A percentile compares a stretch with the other conserved stretches of the same genome.
phyloP scores from a whole-genome alignment of 345 rosid species.

The Sisymbrium altissimum region DNA sequence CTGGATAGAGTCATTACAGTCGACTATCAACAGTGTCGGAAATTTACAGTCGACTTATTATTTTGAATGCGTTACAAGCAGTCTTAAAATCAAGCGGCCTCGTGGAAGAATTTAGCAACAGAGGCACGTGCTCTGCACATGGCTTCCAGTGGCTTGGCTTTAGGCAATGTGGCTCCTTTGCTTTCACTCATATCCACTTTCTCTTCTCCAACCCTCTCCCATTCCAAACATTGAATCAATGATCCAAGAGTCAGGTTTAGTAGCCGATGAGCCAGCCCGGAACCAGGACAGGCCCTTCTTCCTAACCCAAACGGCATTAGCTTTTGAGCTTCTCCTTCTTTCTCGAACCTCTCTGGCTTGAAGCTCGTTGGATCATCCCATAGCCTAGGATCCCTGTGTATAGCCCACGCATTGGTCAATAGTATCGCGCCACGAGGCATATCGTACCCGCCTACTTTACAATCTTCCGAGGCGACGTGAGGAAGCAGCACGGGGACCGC shows the following conservation, averaged over 20 bases:
- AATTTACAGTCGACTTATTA: background rate
- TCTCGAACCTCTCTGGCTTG: conserved; percentile 27
- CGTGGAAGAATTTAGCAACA: background rate
- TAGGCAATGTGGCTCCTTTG: conserved; percentile 36
- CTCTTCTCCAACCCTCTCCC: conserved; percentile 34
- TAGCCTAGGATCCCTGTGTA: conserved; percentile 12
- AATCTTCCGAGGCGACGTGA: conserved; percentile 32
- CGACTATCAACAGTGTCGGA: too few relatives aligned
- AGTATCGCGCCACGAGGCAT: conserved; percentile 37
- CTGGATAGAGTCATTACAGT: too few relatives aligned
- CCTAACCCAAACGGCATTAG: conserved; percentile 42
- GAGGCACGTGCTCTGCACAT: conserved; percentile 37
- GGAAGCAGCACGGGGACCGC: conserved; percentile 28
- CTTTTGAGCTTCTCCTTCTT: conserved; percentile 22
- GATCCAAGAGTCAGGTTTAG: conserved; percentile 34
- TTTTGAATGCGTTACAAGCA: background rate
- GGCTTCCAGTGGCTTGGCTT: conserved; percentile 32
- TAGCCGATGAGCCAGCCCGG: conserved; percentile 24
- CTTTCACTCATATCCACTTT: conserved; percentile 40
- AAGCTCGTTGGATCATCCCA: conserved; percentile 21
- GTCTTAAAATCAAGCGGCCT: background rate
- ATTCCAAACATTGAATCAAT: conserved; percentile 49
- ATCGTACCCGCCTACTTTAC: conserved; percentile 31
- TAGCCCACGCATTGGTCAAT: conserved; percentile 7
- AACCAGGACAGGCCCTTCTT: conserved; percentile 45